Evolutionary conservation across 2,329 filamentous ascomycete species (phyloP).

Genomic region (Ophiostoma ips): DNA sequence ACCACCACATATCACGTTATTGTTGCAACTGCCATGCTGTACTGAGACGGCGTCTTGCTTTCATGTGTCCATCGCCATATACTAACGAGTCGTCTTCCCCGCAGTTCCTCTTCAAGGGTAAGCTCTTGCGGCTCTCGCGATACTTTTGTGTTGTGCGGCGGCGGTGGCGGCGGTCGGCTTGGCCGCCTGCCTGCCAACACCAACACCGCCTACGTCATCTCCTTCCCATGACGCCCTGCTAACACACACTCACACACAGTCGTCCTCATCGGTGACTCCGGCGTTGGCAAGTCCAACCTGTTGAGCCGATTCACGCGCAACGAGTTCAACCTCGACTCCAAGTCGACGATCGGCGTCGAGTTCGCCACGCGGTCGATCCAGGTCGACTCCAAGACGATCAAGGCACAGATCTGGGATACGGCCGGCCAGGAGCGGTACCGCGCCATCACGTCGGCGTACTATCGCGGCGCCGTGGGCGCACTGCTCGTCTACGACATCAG

Average conservation of each 20-base stretch:
- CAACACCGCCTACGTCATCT: not conserved
- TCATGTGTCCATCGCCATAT: not conserved
- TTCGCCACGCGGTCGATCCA: conserved; percentile 98
- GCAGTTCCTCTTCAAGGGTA: conserved; percentile 99
- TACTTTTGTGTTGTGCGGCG: too few relatives aligned
- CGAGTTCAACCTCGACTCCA: conserved; percentile 99
- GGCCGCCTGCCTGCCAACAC: conserved; percentile 7
- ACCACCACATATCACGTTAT: not conserved
- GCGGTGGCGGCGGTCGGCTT: too few relatives aligned
- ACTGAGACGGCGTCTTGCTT: too few relatives aligned
- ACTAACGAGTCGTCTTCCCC: conserved; percentile 6
- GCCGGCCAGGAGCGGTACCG: conserved; percentile 98
- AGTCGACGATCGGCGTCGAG: conserved; percentile 98
- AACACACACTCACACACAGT: conserved; percentile 38
- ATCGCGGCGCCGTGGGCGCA: conserved; percentile 91
- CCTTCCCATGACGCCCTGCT: not conserved
- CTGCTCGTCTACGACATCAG: conserved; percentile 98
- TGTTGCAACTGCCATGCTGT: too few relatives aligned
- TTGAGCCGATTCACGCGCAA: conserved; percentile 98
- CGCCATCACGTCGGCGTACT: conserved; percentile 98
- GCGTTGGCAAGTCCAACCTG: conserved; percentile 99
- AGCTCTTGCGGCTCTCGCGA: conserved; percentile 1
- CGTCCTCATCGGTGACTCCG: conserved; percentile 97
- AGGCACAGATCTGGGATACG: conserved; percentile 99
- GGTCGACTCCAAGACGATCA: conserved; percentile 99